phyloP scores from a whole-genome alignment of 805 yeast species.

The Wickerhamiella galacta region DNA sequence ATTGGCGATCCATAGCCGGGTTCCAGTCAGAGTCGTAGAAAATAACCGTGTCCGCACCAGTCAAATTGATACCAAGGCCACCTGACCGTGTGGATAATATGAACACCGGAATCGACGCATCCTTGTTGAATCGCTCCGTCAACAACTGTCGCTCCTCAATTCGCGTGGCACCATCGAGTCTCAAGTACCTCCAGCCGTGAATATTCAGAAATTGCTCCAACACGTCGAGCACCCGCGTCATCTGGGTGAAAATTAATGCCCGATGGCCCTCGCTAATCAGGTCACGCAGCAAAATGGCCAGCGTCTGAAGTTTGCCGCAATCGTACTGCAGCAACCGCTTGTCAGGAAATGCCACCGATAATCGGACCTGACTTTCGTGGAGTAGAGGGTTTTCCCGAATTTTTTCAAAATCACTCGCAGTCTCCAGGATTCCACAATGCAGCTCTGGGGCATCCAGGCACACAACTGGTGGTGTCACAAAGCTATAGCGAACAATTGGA shows the following conservation, averaged over 20 bases:
- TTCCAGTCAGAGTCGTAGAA: conserved; percentile 99
- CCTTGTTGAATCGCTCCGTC: conserved; percentile 85
- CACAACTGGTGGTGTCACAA: conserved; percentile 76
- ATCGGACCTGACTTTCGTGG: conserved; percentile 69
- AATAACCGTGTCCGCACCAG: conserved; percentile 97
- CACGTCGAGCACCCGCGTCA: conserved; percentile 91
- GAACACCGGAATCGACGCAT: conserved; percentile 72
- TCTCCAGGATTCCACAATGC: conserved; percentile 10
- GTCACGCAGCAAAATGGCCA: conserved; percentile 59
- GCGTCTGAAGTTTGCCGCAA: conserved; percentile 86
- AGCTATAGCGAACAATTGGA: conserved; percentile 57
- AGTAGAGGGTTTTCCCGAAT: conserved; percentile 31
- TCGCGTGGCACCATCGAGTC: conserved; percentile 94
- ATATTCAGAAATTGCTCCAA: conserved; percentile 84
- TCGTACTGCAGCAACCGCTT: conserved; percentile 82
- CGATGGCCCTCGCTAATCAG: conserved; percentile 79
- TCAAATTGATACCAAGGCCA: conserved; percentile 90
- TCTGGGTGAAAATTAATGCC: conserved; percentile 89
- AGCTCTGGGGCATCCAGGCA: conserved; percentile 41
- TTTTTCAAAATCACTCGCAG: conserved; percentile 5
- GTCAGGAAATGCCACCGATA: conserved; percentile 92
- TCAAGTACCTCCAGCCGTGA: conserved; percentile 85
- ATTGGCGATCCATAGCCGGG: conserved; percentile 98
- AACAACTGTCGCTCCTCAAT: conserved; percentile 90
- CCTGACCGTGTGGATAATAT: conserved; percentile 93